A percentile compares a stretch with the other conserved stretches of the same genome.
These are phyloP conservation scores for Melampsora americana DNA, from an alignment of 1,284 basidiomycete species.

Conservation along the genomic window DNA sequence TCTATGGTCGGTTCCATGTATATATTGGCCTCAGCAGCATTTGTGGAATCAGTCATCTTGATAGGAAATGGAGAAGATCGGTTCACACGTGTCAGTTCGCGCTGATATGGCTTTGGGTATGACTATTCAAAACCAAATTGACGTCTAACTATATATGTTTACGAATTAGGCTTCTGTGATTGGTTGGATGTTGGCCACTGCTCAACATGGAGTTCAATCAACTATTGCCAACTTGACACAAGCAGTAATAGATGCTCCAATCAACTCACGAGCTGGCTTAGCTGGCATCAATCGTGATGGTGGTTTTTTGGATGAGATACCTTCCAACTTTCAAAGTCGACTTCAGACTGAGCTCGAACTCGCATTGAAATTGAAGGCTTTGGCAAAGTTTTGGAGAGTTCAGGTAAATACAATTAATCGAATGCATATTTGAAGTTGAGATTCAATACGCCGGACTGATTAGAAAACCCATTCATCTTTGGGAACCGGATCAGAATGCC, in stretches of 20 bases:
- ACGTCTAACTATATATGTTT: not conserved
- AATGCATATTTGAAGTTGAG: not conserved
- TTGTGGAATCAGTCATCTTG: conserved; percentile 27
- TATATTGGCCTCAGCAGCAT: conserved; percentile 30
- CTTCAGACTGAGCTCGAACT: conserved; percentile 41
- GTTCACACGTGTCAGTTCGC: conserved; percentile 19
- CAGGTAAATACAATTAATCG: conserved; percentile 13
- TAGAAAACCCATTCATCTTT: not conserved
- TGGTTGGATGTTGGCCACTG: conserved; percentile 26
- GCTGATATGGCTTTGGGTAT: too few species aligned
- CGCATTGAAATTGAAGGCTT: conserved; percentile 37
- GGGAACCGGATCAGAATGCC: conserved; percentile 19
- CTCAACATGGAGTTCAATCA: conserved; percentile 40
- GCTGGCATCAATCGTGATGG: conserved; percentile 36
- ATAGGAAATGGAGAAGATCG: conserved; percentile 36
- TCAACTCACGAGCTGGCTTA: conserved; percentile 18
- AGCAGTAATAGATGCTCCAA: conserved; percentile 28
- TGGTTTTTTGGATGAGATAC: conserved; percentile 32
- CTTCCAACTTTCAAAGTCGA: conserved; percentile 38
- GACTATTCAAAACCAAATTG: too few species aligned
- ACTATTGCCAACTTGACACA: conserved; percentile 43
- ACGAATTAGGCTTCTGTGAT: conserved; percentile 14
- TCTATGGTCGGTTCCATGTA: conserved; percentile 36
- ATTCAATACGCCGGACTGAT: not conserved
- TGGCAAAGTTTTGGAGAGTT: conserved; percentile 44